Percentiles rank a stretch among this genome's conserved stretches.
Conservation (phyloP, 192 early-diverging fungal genomes). For the Coemansia erecta region DNA sequence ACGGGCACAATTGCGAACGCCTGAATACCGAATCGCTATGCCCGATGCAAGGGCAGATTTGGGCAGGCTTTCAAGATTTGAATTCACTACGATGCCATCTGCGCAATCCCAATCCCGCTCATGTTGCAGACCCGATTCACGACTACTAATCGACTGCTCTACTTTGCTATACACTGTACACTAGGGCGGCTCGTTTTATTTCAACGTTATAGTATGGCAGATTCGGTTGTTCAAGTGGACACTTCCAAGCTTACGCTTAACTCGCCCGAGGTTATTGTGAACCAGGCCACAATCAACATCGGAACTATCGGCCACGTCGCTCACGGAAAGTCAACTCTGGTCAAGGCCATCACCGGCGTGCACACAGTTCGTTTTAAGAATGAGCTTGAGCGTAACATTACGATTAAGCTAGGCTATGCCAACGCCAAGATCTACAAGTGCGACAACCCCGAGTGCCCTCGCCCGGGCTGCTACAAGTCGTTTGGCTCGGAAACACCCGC, state of each 20-base stretch:
- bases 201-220: constrained; percentile 15
- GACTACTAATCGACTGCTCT: too few species aligned
- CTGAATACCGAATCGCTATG: too few species aligned
- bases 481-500: constrained; percentile 80
- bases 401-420: constrained; percentile 98
- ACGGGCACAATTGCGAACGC: too few species aligned
- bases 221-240: constrained; percentile 21
- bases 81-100: too few species aligned
- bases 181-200: neutral
- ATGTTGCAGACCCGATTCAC: too few species aligned
- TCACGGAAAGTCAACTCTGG: constrained; percentile 99
- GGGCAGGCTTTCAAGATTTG: too few species aligned
- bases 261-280: constrained; percentile 90
- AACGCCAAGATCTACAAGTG: constrained; percentile 99
- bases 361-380: constrained; percentile 98
- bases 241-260: constrained; percentile 36
- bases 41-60: too few species aligned
- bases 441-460: constrained; percentile 84
- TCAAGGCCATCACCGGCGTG: constrained; percentile 97
- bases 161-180: neutral
- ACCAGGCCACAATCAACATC: constrained; percentile 99
- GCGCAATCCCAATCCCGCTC: too few species aligned
- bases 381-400: constrained; percentile 98
- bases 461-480: constrained; percentile 95
- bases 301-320: constrained; percentile 99